These are phyloP conservation scores for Filosporella fistucella DNA, from an alignment of 495 filamentous ascomycete species.

Conservation along the genomic window DNA sequence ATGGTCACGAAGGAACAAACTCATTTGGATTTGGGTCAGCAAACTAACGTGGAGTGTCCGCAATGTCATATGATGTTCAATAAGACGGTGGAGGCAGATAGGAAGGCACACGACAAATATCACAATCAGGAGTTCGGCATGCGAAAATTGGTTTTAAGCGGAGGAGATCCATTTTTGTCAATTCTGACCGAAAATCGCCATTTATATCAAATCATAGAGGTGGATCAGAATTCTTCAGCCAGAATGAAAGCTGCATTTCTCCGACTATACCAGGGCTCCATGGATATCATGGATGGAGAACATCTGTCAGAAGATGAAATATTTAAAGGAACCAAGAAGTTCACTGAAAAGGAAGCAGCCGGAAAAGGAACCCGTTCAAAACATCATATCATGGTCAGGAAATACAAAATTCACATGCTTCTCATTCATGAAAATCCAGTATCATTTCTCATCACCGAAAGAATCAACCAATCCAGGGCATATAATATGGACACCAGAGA, in stretches of 20 bases:
- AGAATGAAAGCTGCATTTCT: neutral
- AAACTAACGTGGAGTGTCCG: neutral
- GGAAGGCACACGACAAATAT: conserved; percentile 2
- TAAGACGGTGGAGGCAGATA: neutral
- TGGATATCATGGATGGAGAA: neutral
- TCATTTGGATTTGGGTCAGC: conserved; percentile 9
- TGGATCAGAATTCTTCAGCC: neutral
- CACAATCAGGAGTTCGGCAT: neutral
- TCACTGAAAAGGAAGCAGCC: too few relatives aligned
- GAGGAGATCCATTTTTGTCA: neutral
- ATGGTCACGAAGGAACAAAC: conserved; percentile 3
- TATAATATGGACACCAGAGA: neutral
- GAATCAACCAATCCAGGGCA: neutral
- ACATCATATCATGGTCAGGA: neutral
- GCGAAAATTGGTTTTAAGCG: neutral
- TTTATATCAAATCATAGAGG: neutral
- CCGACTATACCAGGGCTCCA: neutral
- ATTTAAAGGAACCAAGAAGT: neutral
- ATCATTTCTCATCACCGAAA: conserved; percentile 5
- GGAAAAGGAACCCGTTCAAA: conserved; percentile 1
- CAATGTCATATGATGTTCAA: conserved; percentile 16
- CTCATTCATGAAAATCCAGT: neutral
- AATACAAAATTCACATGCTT: conserved; percentile 15
- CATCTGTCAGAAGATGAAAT: conserved; percentile 3
- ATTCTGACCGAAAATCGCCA: neutral